Percentiles rank a stretch among this genome's conserved stretches.
phyloP scores from a whole-genome alignment of 495 filamentous ascomycete genomes.

The Xylaria grammica region DNA sequence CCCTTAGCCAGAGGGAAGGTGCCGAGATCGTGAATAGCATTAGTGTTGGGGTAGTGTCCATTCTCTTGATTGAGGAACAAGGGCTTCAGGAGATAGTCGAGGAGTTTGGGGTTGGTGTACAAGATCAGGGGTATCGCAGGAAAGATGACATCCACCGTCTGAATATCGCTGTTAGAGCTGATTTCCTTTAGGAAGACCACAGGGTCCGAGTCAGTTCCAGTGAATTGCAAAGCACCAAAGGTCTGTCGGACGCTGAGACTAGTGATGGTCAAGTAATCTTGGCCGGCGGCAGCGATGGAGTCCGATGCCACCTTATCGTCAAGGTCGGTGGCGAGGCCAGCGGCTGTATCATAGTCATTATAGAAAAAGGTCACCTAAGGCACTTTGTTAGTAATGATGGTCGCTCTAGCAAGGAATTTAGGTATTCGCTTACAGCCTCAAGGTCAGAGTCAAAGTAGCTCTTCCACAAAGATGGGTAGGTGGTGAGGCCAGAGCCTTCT shows the following conservation, averaged over 20 bases:
- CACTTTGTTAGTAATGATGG: constrained; percentile 1
- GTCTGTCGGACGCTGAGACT: constrained; percentile 85
- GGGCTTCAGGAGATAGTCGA: constrained; percentile 87
- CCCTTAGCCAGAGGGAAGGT: constrained; percentile 92
- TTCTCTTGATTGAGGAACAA: constrained; percentile 88
- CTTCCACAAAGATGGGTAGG: constrained; percentile 79
- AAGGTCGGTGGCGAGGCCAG: constrained; percentile 61
- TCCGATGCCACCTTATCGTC: constrained; percentile 73
- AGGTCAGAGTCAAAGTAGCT: constrained; percentile 65
- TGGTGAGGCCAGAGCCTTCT: constrained; percentile 65
- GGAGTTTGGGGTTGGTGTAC: constrained; percentile 82
- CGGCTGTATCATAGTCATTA: constrained; percentile 66
- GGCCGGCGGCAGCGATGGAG: constrained; percentile 66
- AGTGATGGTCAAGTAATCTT: constrained; percentile 81
- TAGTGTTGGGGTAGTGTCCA: constrained; percentile 85
- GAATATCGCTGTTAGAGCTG: constrained; percentile 88
- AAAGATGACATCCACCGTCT: constrained; percentile 97
- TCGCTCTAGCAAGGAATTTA: neutral
- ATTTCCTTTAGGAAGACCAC: constrained; percentile 95
- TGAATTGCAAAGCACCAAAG: constrained; percentile 83
- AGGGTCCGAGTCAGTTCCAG: constrained; percentile 75
- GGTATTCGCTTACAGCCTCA: constrained; percentile 46
- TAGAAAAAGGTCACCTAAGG: constrained; percentile 68
- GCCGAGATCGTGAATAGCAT: constrained; percentile 90
- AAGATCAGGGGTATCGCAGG: constrained; percentile 87